Percentiles rank a stretch among this genome's conserved stretches.
These are phyloP conservation scores for Dipodascus geniculatus DNA, from an alignment of 805 yeast genomes.

Conservation along the genomic window DNA sequence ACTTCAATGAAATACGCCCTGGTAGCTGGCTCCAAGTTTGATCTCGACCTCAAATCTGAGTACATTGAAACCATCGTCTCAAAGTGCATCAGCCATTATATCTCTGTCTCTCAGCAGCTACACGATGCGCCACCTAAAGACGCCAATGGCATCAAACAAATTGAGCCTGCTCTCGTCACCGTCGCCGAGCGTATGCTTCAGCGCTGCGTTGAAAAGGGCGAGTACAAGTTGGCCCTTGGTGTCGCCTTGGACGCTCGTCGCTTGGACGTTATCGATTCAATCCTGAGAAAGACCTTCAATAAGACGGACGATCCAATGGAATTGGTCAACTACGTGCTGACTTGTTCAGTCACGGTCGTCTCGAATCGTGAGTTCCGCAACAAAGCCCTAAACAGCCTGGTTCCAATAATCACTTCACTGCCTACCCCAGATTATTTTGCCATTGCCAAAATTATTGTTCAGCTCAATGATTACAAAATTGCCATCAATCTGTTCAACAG, in stretches of 20 bases:
- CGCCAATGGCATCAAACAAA: conserved; percentile 17
- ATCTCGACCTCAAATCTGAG: conserved; percentile 66
- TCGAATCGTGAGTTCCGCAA: conserved; percentile 55
- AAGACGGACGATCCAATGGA: conserved; percentile 32
- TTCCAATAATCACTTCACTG: conserved; percentile 45
- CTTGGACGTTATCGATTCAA: conserved; percentile 60
- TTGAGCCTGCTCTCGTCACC: conserved; percentile 50
- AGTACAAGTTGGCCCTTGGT: conserved; percentile 75
- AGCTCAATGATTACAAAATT: conserved; percentile 62
- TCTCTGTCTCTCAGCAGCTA: conserved; percentile 43
- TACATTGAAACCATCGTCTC: conserved; percentile 89
- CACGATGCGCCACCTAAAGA: conserved; percentile 29
- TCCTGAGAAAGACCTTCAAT: conserved; percentile 26
- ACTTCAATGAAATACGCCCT: conserved; percentile 82
- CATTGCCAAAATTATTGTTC: conserved; percentile 76
- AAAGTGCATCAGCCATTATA: conserved; percentile 80
- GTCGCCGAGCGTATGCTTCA: conserved; percentile 81
- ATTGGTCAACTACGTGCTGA: conserved; percentile 62
- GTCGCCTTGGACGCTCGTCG: conserved; percentile 82
- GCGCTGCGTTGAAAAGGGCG: conserved; percentile 62
- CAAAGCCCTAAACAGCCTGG: conserved; percentile 49
- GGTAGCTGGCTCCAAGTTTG: conserved; percentile 69
- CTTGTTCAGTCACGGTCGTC: conserved; percentile 52
- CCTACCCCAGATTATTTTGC: conserved; percentile 69
- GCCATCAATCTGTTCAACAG: conserved; percentile 60